Base-by-base conservation (phyloP, 768 basidiomycete species). In the Cystofilobasidium ferigula region DNA sequence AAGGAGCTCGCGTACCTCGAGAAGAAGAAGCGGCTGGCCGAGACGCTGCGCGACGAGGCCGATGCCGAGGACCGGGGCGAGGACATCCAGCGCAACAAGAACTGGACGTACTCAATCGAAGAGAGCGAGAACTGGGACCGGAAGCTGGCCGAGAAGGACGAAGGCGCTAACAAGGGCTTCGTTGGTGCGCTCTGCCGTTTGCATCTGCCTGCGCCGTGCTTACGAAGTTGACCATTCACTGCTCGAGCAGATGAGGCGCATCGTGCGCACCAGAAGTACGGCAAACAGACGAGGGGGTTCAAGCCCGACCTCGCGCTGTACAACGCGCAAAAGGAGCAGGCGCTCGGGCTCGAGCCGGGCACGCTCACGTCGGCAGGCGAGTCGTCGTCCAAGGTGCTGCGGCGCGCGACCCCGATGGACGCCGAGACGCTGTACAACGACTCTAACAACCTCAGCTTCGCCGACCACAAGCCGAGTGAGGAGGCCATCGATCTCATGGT, bases 101-200 rank as follows among this genome's bases (percentile, higher is more conserved):
- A 91, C 72, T 97, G 91, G 91, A 88, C 90, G 71, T 92, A 88
- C 79, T 88, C 88, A 32, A 84, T 95, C 64, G 90, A 97, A 77
- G 90, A 97, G 77, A 94, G 92, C 73, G 91, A 98, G 69, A 81
- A 84, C 64, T 99, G 95, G 95, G 92, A 95, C 79, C 88, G 67
- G 40, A 76, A 76, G 70, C 69, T 74, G 68, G 72, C 87, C 80
- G 90, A 92, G 75, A 97, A 92, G 77, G 83, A 82, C 69, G 81
- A 90, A 75, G 81, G 89, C 75, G 88, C 85, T 12, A 89, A 94
- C 76, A 89, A 85, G 70, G 85, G 87, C 75, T 98, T 95, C 74
- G 87, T 94, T 74, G 89, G 94, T 92, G 65, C 57, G 87, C 79
- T 20, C 40, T n/a, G 22, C 6, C 28, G 2, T 38, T 28, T 30